phyloP scores from a whole-genome alignment of 1,139 yeast species.

The Yarrowia galli region DNA sequence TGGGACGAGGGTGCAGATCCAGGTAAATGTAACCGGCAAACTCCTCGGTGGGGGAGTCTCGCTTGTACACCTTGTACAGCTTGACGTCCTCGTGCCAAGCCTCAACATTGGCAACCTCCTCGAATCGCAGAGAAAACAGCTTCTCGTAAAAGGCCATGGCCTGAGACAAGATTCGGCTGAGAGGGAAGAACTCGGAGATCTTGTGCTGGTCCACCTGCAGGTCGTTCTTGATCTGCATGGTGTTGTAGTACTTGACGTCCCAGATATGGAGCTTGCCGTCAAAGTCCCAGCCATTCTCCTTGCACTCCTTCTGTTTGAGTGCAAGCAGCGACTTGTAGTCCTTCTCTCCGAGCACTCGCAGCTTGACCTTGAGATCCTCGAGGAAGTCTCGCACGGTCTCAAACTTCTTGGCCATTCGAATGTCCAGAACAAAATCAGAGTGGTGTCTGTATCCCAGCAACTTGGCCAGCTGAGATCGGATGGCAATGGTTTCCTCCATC shows the following conservation, averaged over 20 bases:
- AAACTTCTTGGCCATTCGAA: conserved; percentile 78
- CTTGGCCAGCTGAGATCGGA: conserved; percentile 68
- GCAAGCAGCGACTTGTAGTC: conserved; percentile 61
- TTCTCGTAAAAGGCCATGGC: conserved; percentile 76
- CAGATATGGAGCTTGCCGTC: conserved; percentile 65
- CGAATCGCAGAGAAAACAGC: conserved; percentile 71
- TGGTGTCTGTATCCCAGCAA: conserved; percentile 70
- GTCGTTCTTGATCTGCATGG: conserved; percentile 67
- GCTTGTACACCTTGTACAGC: conserved; percentile 74
- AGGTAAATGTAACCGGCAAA: conserved; percentile 81
- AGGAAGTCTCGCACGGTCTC: conserved; percentile 66
- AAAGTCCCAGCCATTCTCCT: conserved; percentile 54
- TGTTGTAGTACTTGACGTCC: conserved; percentile 75
- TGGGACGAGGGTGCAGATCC: conserved; percentile 84
- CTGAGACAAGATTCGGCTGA: conserved; percentile 67
- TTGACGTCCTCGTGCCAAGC: conserved; percentile 83
- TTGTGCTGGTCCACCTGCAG: conserved; percentile 74
- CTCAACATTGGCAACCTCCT: conserved; percentile 56
- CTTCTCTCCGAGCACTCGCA: conserved; percentile 63
- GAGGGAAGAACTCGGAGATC: conserved; percentile 79
- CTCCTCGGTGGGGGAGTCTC: conserved; percentile 56
- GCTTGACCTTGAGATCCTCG: conserved; percentile 63
- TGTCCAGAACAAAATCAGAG: conserved; percentile 74
- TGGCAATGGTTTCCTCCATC: conserved; percentile 63
- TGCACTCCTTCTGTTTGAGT: conserved; percentile 64